A percentile compares a stretch with the other conserved stretches of the same genome.
phyloP scores from a whole-genome alignment of 176 grass and related monocot genomes.

The Aegilops longissima region DNA sequence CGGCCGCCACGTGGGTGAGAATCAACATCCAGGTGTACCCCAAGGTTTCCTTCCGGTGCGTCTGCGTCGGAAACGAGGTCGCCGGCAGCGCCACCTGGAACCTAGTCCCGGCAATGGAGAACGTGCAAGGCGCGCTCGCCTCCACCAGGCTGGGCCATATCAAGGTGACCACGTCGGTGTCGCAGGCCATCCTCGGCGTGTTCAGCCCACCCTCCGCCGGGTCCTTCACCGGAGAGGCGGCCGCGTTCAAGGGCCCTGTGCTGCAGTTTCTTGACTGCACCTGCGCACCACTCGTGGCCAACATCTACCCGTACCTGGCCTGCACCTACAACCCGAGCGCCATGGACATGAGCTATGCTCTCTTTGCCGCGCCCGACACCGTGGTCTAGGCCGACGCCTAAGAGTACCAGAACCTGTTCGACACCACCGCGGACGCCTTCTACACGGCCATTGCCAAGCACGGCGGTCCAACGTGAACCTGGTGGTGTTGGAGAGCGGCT shows the following conservation, averaged over 20 bases:
- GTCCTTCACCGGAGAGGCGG: constrained; percentile 42
- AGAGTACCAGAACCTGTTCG: constrained; percentile 71
- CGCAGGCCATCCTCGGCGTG: constrained; percentile 55
- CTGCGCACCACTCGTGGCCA: constrained; percentile 43
- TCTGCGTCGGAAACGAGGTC: constrained; percentile 66
- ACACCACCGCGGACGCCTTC: constrained; percentile 59
- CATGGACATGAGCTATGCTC: constrained; percentile 55
- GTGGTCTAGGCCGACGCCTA: constrained; percentile 49
- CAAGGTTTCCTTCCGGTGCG: constrained; percentile 54
- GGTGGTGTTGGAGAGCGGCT: constrained; percentile 64
- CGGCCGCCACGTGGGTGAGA: constrained; percentile 42
- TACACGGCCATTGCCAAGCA: constrained; percentile 46
- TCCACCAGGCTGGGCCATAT: constrained; percentile 43
- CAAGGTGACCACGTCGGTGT: constrained; percentile 70
- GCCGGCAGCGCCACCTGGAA: constrained; percentile 39
- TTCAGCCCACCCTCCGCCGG: constrained; percentile 57
- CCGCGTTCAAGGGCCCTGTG: constrained; percentile 47
- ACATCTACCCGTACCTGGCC: constrained; percentile 63
- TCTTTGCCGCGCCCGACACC: constrained; percentile 36
- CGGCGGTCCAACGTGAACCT: constrained; percentile 40
- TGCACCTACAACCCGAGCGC: constrained; percentile 22
- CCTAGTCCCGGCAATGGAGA: constrained; percentile 63
- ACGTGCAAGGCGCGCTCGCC: constrained; percentile 48
- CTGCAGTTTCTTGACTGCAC: constrained; percentile 42
- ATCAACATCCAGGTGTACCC: constrained; percentile 61